Base-by-base conservation (phyloP, 371 early-diverging fungal species). In the Blakeslea trispora region DNA sequence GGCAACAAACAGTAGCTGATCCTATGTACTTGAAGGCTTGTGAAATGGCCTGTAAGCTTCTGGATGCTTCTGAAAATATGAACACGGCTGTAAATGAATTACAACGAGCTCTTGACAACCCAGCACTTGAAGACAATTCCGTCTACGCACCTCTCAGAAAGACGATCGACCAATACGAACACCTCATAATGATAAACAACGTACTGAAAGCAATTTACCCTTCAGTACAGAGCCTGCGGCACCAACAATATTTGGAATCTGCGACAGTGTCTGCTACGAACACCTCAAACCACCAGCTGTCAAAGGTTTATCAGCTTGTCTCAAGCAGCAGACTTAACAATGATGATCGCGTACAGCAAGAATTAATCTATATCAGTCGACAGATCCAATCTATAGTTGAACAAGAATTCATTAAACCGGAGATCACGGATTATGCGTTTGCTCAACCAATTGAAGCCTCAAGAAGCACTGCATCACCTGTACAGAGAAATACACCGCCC, bases 1-100 rank as follows among this genome's bases (percentile, higher is more conserved):
- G 7, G 10, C 22, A 40, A 6, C 5, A 18, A 13, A 4, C 9
- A 22, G 24, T 45, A 37, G 23, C 23, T 23, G 50, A 50, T 24
- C 40, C 50, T 13, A 50, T 50, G 41, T 37, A 22, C 22, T 15
- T 15, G 7, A 50, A 50, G 21, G 50, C 50, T n/a, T 35, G 39
- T 23, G 39, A 40, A 31, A 35, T 55, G 7, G 35, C 45, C 3
- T 45, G 37, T 23, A 37, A 35, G 24, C 35, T 35, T 9, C 22
- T 46, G 10, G 39, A 47, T 46, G 34, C 21, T n/a, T 46, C 45
- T 0, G 53, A 42, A 43, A 19, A 32, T 17, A 31, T 53, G 13
- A 15, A 31, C 2, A n/a, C 21, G 1, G 39, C 50, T 24, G 24
- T n/a, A 19, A 23, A 22, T 40, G 21, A 50, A 11, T 22, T 50